Evolutionary conservation across 148 eudicot genomes (phyloP).

Genomic region (Chenopodium quinoa): DNA sequence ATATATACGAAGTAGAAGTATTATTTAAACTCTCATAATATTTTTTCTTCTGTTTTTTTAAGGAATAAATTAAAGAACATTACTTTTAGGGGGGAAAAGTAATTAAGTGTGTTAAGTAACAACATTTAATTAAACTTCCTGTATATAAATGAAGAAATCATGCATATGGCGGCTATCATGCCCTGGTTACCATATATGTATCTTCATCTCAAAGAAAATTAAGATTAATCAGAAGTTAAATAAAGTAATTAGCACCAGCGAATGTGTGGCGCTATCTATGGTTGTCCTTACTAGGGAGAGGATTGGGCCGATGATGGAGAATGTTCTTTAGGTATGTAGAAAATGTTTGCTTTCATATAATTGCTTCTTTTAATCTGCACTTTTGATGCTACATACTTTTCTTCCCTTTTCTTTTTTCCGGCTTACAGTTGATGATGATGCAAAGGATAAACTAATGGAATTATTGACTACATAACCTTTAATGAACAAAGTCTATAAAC

Average conservation of each 20-base stretch:
- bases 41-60: no score
- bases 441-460: neutral
- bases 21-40: no score
- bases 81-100: no score
- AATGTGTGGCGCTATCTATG: neutral
- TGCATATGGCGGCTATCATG: no score
- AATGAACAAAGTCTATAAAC: neutral
- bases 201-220: no score
- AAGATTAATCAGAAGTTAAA: no score
- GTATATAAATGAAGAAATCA: no score
- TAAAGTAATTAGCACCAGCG: neutral
- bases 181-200: no score
- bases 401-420: neutral
- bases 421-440: neutral
- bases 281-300: neutral
- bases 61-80: no score
- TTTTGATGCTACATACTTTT: slow-evolving; percentile 1
- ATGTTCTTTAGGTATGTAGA: slow-evolving; percentile 22
- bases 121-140: no score
- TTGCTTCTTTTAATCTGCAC: neutral
- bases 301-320: neutral
- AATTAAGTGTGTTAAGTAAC: no score
- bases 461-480: neutral
- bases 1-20: no score
- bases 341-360: neutral